Evolutionary conservation across 768 basidiomycete species (phyloP).

Genomic region (Lyophyllum atratum): DNA sequence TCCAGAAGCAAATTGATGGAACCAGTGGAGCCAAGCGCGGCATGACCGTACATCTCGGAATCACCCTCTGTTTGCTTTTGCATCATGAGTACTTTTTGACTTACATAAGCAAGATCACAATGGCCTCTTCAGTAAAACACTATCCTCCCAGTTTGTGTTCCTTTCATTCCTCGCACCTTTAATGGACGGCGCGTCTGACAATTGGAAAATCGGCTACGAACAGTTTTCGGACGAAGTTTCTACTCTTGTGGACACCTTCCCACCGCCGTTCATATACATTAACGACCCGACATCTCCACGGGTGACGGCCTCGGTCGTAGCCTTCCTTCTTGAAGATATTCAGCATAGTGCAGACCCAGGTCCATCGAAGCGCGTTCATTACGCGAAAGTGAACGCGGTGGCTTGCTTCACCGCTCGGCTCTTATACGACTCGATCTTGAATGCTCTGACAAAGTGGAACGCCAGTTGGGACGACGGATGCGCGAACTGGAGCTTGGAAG

Average conservation of each 20-base stretch:
- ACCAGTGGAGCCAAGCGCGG: no score
- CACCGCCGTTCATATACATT: slow-evolving; percentile 71
- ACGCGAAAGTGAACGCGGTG: slow-evolving; percentile 54
- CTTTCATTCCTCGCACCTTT: no score
- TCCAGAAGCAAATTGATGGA: no score
- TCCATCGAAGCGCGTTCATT: slow-evolving; percentile 31
- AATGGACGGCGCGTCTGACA: background rate
- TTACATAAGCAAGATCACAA: no score
- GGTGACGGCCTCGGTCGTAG: slow-evolving; percentile 46
- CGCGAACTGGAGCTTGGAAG: slow-evolving; percentile 51
- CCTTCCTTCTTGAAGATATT: slow-evolving; percentile 31
- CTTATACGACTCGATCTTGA: slow-evolving; percentile 67
- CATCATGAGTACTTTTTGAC: no score
- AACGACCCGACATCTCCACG: slow-evolving; percentile 56
- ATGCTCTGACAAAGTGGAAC: slow-evolving; percentile 56
- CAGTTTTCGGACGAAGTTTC: slow-evolving; percentile 31
- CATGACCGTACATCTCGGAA: no score
- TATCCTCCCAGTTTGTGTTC: no score
- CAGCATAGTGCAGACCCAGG: slow-evolving; percentile 15
- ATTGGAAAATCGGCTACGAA: slow-evolving; percentile 19
- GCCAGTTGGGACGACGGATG: slow-evolving; percentile 65
- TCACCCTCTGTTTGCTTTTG: no score
- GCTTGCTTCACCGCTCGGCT: slow-evolving; percentile 63
- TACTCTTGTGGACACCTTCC: slow-evolving; percentile 37
- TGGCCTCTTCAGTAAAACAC: no score